Percentiles rank a stretch among this genome's conserved stretches.
These are phyloP conservation scores for Pythium inflatum DNA, from an alignment of 352 stramenopile species.

Conservation along the genomic window DNA sequence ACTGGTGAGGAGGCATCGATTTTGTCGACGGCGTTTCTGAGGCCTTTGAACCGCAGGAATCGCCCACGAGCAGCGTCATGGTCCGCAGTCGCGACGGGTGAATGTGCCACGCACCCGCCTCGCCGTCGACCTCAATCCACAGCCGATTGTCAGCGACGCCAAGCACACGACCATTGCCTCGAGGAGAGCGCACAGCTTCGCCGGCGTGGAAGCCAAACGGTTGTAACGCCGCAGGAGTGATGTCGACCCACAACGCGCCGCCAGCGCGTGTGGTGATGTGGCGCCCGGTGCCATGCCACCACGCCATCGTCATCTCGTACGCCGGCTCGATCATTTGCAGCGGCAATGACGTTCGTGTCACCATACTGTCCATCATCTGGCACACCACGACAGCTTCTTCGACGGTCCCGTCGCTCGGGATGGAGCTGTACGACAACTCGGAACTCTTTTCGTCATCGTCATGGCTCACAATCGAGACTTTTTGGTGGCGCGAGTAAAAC, in stretches of 20 bases:
- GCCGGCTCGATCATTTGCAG: constrained; percentile 37
- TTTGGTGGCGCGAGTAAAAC: constrained; percentile 92
- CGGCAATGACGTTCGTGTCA: constrained; percentile 33
- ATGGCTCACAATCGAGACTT: constrained; percentile 55
- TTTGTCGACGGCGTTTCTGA: too few relatives aligned
- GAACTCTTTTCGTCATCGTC: neutral
- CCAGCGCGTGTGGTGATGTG: constrained; percentile 66
- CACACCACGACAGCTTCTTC: constrained; percentile 67
- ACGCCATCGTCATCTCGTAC: constrained; percentile 61
- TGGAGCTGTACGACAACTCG: neutral
- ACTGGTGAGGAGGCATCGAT: too few relatives aligned
- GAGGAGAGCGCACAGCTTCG: constrained; percentile 70
- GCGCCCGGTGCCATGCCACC: constrained; percentile 50
- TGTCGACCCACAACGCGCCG: constrained; percentile 73
- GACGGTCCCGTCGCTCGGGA: constrained; percentile 27
- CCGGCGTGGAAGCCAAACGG: constrained; percentile 55
- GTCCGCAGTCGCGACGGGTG: constrained; percentile 66
- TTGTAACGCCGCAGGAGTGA: constrained; percentile 40
- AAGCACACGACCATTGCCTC: constrained; percentile 74
- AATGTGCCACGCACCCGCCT: constrained; percentile 80
- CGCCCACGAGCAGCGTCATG: constrained; percentile 34
- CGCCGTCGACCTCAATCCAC: constrained; percentile 84
- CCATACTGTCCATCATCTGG: constrained; percentile 59
- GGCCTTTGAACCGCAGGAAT: too few relatives aligned
- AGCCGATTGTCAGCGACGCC: constrained; percentile 62